Conservation (phyloP, 306 rosid species). For the Gynostemma pentaphyllum region DNA sequence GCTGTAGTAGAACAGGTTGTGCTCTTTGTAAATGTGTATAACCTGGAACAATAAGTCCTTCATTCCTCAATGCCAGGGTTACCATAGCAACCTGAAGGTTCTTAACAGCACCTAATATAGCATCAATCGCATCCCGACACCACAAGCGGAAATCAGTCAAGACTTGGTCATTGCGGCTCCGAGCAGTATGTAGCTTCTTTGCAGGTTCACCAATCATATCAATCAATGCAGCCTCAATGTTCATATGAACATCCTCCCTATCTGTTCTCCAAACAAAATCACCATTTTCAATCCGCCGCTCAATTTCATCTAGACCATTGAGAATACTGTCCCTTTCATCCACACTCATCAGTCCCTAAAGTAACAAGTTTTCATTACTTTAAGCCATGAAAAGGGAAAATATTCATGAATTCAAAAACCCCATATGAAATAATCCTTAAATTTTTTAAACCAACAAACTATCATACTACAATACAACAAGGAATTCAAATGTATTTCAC, state of each 20-base stretch:
- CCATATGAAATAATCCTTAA: background rate
- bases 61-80: constrained; percentile 42
- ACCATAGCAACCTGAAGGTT: constrained; percentile 61
- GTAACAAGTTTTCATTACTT: background rate
- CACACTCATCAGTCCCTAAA: constrained; percentile 56
- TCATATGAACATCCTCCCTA: constrained; percentile 94
- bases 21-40: constrained; percentile 93
- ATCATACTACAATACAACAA: background rate
- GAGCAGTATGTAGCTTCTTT: constrained; percentile 85
- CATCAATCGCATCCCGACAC: constrained; percentile 88
- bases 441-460: background rate
- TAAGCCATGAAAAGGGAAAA: background rate
- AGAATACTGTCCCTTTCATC: constrained; percentile 58
- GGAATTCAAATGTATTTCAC: background rate
- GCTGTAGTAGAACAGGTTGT: constrained; percentile 78
- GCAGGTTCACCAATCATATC: constrained; percentile 95
- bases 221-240: constrained; percentile 86
- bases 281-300: constrained; percentile 58
- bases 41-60: constrained; percentile 85
- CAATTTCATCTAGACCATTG: constrained; percentile 57
- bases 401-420: background rate
- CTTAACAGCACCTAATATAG: constrained; percentile 31
- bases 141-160: constrained; percentile 70
- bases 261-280: constrained; percentile 88
- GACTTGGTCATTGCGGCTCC: constrained; percentile 87